phyloP scores from a whole-genome alignment of 2,329 filamentous ascomycete genomes.

The Zasmidium citrigriseum region DNA sequence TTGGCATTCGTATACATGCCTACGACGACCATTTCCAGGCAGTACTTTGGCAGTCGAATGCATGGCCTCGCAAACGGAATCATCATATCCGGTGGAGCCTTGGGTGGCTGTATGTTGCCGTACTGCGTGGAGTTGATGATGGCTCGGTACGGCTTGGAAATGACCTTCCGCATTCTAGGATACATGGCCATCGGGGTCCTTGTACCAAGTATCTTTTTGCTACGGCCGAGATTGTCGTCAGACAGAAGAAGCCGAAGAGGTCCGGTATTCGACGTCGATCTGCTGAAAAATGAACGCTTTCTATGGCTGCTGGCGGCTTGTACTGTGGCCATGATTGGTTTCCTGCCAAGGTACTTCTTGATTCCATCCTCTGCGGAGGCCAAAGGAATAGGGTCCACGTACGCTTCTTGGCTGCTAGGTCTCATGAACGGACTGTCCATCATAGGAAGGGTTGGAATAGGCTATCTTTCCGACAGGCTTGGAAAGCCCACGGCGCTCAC shows the following conservation, averaged over 20 bases:
- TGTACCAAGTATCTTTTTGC: not conserved
- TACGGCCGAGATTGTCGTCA: not conserved
- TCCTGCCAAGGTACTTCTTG: slow-evolving; percentile 10
- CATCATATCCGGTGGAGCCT: slow-evolving; percentile 4
- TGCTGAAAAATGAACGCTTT: slow-evolving; percentile 4
- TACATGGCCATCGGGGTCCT: slow-evolving; percentile 5
- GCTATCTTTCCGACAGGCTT: slow-evolving; percentile 2
- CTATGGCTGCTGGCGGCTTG: slow-evolving; percentile 7
- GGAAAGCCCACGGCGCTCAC: slow-evolving; percentile 3
- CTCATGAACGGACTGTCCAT: slow-evolving; percentile 8
- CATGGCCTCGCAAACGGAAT: slow-evolving; percentile 7
- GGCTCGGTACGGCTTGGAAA: not conserved
- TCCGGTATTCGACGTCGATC: not conserved
- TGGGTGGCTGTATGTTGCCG: slow-evolving; percentile 4
- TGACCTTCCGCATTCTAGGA: slow-evolving; percentile 5
- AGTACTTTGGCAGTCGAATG: slow-evolving; percentile 3
- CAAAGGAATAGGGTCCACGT: slow-evolving; percentile 2
- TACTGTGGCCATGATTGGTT: slow-evolving; percentile 5
- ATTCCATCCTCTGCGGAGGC: slow-evolving; percentile 5
- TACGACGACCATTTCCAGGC: slow-evolving; percentile 5
- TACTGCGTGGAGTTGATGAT: slow-evolving; percentile 4
- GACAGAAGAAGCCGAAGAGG: not conserved
- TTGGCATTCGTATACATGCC: slow-evolving; percentile 8
- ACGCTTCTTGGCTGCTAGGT: slow-evolving; percentile 10
- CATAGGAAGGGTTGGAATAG: slow-evolving; percentile 5